Conservation (phyloP, 805 yeast genomes). For the Kazachstania viticola region DNA sequence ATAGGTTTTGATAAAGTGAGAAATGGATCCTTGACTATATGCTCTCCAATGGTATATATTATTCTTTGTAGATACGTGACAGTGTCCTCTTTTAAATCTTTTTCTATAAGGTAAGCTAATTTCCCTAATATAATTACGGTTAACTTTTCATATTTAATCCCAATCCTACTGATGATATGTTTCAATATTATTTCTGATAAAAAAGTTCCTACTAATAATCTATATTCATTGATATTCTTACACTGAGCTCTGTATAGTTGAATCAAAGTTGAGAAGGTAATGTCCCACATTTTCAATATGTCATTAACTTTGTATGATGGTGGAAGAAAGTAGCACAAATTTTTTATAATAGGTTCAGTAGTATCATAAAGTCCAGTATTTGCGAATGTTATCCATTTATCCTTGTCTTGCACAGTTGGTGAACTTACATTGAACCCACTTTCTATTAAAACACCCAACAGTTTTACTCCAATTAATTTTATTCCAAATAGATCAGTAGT, state of each 20-base stretch:
- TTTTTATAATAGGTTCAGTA: slow-evolving; percentile 16
- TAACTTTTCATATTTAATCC: slow-evolving; percentile 12
- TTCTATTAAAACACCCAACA: slow-evolving; percentile 13
- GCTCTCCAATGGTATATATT: slow-evolving; percentile 20
- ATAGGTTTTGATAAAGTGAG: slow-evolving; percentile 14
- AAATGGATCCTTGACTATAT: slow-evolving; percentile 19
- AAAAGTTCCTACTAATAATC: slow-evolving; percentile 7
- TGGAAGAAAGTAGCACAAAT: slow-evolving; percentile 21
- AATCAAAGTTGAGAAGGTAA: slow-evolving; percentile 14
- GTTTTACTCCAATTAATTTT: slow-evolving; percentile 16
- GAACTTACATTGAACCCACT: slow-evolving; percentile 6
- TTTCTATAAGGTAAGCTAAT: background rate
- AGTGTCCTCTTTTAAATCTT: slow-evolving; percentile 4
- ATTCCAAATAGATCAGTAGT: slow-evolving; percentile 16
- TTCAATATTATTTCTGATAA: slow-evolving; percentile 17
- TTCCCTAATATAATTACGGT: slow-evolving; percentile 6
- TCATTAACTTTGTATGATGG: slow-evolving; percentile 14
- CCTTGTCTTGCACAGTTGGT: slow-evolving; percentile 1
- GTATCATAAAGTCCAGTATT: slow-evolving; percentile 18
- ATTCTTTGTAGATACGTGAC: slow-evolving; percentile 16
- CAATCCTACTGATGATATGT: slow-evolving; percentile 17
- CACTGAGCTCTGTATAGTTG: slow-evolving; percentile 8
- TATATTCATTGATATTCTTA: slow-evolving; percentile 4
- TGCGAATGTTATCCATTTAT: slow-evolving; percentile 14
- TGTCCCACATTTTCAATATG: slow-evolving; percentile 9